Percentiles rank a stretch among this genome's conserved stretches.
Conservation (phyloP, 2,329 filamentous ascomycete species). For the Allantophomopsis cytisporea region DNA sequence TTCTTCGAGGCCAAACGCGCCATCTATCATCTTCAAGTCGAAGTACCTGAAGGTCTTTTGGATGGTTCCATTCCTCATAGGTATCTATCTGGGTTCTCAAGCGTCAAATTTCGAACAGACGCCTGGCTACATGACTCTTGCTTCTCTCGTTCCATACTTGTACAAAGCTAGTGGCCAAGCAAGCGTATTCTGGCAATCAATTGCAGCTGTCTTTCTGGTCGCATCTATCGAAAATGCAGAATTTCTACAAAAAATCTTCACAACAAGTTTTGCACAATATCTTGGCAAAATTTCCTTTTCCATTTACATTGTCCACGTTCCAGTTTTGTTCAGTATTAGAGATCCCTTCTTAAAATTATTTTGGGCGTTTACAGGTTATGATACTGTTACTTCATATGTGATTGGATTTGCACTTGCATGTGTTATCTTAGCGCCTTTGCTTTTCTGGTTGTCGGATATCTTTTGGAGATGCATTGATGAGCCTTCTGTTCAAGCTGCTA, state of each 20-base stretch:
- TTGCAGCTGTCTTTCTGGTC: conserved; percentile 2
- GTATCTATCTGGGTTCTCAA: neutral
- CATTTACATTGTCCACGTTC: conserved; percentile 37
- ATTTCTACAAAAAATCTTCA: conserved; percentile 25
- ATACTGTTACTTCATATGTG: conserved; percentile 2
- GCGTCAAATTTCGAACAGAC: neutral
- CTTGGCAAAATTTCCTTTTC: conserved; percentile 39
- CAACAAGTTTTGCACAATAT: conserved; percentile 31
- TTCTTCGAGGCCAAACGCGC: neutral
- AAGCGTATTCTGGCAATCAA: conserved; percentile 1
- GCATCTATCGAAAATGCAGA: conserved; percentile 13
- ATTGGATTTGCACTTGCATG: conserved; percentile 19
- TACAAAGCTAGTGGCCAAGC: neutral
- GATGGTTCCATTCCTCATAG: neutral
- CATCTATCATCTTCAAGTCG: neutral
- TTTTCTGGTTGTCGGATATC: conserved; percentile 36
- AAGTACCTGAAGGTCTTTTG: conserved; percentile 1
- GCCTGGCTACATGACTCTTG: neutral
- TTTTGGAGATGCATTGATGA: conserved; percentile 41
- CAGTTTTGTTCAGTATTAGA: too few species aligned
- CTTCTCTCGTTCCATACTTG: too few species aligned
- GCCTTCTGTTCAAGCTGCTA: conserved; percentile 29
- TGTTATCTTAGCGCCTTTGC: conserved; percentile 24
- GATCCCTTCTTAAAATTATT: conserved; percentile 8
- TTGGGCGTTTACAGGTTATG: neutral